Conservation (phyloP, 1,139 yeast genomes). For the Wickerhamomyces sp. region DNA sequence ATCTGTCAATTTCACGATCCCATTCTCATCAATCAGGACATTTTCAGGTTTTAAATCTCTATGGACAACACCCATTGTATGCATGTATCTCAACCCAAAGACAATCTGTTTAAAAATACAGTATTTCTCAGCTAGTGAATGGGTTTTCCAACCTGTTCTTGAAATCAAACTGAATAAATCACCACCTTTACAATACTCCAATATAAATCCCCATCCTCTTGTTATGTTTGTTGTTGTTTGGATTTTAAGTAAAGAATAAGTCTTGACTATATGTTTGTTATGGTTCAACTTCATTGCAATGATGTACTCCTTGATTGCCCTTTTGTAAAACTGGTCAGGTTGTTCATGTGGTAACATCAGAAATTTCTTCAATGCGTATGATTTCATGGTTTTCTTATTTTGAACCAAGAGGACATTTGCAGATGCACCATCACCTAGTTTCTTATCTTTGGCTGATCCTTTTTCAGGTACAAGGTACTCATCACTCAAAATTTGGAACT, state of each 20-base stretch:
- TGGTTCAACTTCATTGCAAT: conserved; percentile 49
- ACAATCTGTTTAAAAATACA: conserved; percentile 44
- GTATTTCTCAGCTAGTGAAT: conserved; percentile 47
- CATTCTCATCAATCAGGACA: conserved; percentile 52
- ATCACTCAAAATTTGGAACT: conserved; percentile 48
- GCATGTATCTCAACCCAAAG: conserved; percentile 64
- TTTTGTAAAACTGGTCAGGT: conserved; percentile 58
- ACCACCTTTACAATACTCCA: conserved; percentile 66
- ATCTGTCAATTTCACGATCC: conserved; percentile 67
- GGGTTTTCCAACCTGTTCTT: conserved; percentile 40
- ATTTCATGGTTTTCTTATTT: conserved; percentile 35
- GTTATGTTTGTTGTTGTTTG: conserved; percentile 50
- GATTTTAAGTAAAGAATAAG: conserved; percentile 50
- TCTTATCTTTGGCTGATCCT: conserved; percentile 35
- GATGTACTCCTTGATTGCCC: conserved; percentile 61
- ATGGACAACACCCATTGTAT: conserved; percentile 76
- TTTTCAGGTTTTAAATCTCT: conserved; percentile 95
- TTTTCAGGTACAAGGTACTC: conserved; percentile 51
- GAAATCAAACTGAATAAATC: conserved; percentile 63
- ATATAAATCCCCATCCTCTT: conserved; percentile 74
- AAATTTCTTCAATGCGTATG: conserved; percentile 61
- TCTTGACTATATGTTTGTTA: conserved; percentile 55
- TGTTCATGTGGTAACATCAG: conserved; percentile 53
- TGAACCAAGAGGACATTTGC: conserved; percentile 56
- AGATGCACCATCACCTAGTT: conserved; percentile 70